phyloP scores from a whole-genome alignment of 2,329 filamentous ascomycete species.

The Mollisia scopiformis region DNA sequence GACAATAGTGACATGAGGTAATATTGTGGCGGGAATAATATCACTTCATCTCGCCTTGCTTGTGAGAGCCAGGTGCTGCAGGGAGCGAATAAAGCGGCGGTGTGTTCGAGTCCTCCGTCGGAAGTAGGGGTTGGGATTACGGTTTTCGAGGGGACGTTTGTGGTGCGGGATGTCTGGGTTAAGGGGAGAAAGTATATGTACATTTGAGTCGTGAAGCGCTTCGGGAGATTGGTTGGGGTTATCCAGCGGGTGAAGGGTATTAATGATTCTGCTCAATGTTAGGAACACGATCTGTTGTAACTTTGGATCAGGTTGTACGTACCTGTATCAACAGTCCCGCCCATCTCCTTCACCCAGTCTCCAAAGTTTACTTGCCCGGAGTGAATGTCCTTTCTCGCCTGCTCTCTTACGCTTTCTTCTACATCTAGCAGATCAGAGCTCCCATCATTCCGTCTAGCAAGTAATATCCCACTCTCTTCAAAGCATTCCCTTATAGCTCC shows the following conservation, averaged over 20 bases:
- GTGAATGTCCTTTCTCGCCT: conserved; percentile 71
- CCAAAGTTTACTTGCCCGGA: conserved; percentile 64
- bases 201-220: conserved; percentile 94
- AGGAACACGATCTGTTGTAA: too few species aligned
- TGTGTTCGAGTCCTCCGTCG: conserved; percentile 68
- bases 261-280: not conserved
- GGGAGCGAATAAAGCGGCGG: conserved; percentile 77
- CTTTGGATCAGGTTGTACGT: too few species aligned
- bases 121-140: conserved; percentile 60
- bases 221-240: conserved; percentile 72
- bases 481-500: conserved; percentile 91
- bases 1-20: conserved; percentile 68
- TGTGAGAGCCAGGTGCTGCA: conserved; percentile 70
- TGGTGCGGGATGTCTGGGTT: conserved; percentile 23
- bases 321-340: conserved; percentile 69
- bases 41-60: conserved; percentile 67
- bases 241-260: conserved; percentile 91
- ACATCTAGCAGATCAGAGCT: conserved; percentile 64
- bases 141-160: conserved; percentile 28
- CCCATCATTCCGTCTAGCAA: conserved; percentile 50
- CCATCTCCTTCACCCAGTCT: conserved; percentile 62
- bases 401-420: conserved; percentile 59
- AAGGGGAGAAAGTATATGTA: conserved; percentile 88
- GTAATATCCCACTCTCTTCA: conserved; percentile 88
- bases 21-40: conserved; percentile 89